Base-by-base conservation (phyloP, 495 filamentous ascomycete genomes). In the Cenococcum geophilum region DNA sequence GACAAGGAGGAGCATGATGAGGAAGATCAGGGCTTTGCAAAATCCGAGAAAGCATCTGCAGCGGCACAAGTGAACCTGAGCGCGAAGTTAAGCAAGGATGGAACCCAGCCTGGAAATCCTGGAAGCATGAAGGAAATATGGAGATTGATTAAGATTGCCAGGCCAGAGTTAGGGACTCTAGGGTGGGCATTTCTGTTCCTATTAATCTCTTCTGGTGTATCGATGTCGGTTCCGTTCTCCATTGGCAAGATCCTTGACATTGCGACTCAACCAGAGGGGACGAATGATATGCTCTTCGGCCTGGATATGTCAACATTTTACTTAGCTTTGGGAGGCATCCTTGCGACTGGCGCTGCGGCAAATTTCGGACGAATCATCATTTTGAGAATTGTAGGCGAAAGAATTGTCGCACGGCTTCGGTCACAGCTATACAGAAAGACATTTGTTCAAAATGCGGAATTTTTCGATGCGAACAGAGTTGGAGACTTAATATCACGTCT, bases 391-490 rank as follows among this genome's bases (percentile, higher is more conserved):
- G 88, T 97, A 42, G 93, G 93, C 55, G 93, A 98, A 73, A 82
- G 95, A 34, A 91, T 97, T 52, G 95, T 98, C 27, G 84, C 93
- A 16, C 81, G 92, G 64, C 79, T 97, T 61, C 84, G 93, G 43
- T 92, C 91, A 10, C 86, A 88, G 72, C 84, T 98, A 21, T 98
- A 93, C 77, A 82, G 89, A 55, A 82, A 87, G 68, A 97, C 93
- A 0, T 93, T 95, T 61, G 77, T 91, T 21, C 93, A 98, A 70
- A 91, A 98, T 73, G 95, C 95, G 59, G 93, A 98, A 70, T 98
- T 98, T 78, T 98, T 97, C 71, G 93, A 98, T 71, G 93, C 93
- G 40, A 98, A 98, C 75, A 82, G 95, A 20, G 91, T 96, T 40
- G 93, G 93, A 64, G 93, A 98, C 71, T 76, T 98, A 66, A 96